Conservation (phyloP, 106 monocot species). For the Xerophyta viscosa region DNA sequence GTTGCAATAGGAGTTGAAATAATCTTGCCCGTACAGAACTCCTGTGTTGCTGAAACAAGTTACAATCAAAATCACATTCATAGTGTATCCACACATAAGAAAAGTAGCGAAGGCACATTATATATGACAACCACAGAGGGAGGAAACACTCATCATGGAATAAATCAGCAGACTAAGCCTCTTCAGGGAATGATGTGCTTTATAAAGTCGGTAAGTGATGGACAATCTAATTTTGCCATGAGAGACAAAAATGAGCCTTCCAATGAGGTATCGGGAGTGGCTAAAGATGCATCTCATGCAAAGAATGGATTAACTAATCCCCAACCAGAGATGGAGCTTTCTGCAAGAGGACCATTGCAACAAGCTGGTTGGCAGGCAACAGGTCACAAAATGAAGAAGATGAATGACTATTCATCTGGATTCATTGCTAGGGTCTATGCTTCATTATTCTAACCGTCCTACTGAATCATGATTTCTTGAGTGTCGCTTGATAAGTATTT, state of each 20-base stretch:
- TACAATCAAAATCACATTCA: slow-evolving; percentile 1
- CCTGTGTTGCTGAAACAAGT: background rate
- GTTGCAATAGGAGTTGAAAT: slow-evolving; percentile 6
- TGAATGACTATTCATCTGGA: slow-evolving; percentile 72
- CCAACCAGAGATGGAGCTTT: slow-evolving; percentile 25
- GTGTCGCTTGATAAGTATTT: no score
- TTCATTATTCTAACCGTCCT: no score
- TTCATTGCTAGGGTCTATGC: no score
- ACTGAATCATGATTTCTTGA: no score
- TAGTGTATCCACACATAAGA: background rate
- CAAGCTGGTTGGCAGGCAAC: slow-evolving; percentile 2
- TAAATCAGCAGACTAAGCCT: slow-evolving; percentile 10
- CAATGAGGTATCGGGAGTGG: slow-evolving; percentile 2
- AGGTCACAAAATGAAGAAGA: slow-evolving; percentile 31
- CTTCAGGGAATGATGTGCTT: slow-evolving; percentile 13
- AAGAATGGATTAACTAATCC: slow-evolving; percentile 13
- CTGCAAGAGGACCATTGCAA: slow-evolving; percentile 27
- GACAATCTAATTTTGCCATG: slow-evolving; percentile 14
- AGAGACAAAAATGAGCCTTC: slow-evolving; percentile 8
- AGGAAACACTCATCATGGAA: slow-evolving; percentile 8
- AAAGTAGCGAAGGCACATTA: background rate
- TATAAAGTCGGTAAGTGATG: slow-evolving; percentile 21
- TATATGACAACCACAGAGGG: slow-evolving; percentile 5
- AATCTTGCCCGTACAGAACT: slow-evolving; percentile 12
- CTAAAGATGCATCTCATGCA: slow-evolving; percentile 15